Evolutionary conservation across 2,329 filamentous ascomycete species (phyloP), one percentile per base, ranked within the genome.

Genomic region (Neonectria ditissima): DNA sequence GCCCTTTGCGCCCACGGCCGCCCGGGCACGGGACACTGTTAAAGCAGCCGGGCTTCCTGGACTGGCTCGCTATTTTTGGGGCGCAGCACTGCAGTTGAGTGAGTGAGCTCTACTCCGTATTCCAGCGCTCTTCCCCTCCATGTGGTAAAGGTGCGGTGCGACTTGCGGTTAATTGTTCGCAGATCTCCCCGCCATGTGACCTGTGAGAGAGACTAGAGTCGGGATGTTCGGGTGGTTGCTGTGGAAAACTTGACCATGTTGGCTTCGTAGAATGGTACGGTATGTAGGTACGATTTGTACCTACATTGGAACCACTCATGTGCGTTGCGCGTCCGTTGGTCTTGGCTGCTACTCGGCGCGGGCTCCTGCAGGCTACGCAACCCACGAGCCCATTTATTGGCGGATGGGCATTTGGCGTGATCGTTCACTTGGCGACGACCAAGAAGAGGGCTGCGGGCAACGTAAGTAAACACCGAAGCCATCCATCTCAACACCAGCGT

Each of bases 341-440:
- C 56, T 47, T 26, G 44, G 54, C 24, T 48, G 54, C 32, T 24
- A 32, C 41, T 44, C n/a, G 44, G 26, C 34, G 50, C 48, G 54
- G 43, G 43, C 48, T 50, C 41, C 55, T 62, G 60, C 60, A 63
- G 54, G 50, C 54, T 63, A 48, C 50, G 48, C 50, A 63, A 37
- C 20, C 41, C 34, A 52, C 44, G 48, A 22, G 54, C 24, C 41
- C 48, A 48, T 54, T 43, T 52, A 57, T 63, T 63, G 59, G 54
- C 30, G 14, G 26, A 24, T 13, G 54, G 39, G n/a, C 50, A 34
- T 43, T 53, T 20, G 6, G 30, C 45, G 39, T n/a, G 18, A 41
- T 51, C 41, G 60, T 63, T 63, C 55, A 58, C 60, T 58, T 37
- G 55, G 45, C 60, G 55, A 63, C 60, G 28, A 52, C n/a, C 11